Percentiles rank a stretch among this genome's conserved stretches.
Conservation (phyloP, 768 basidiomycete species). For the Macrocybe gigantea region DNA sequence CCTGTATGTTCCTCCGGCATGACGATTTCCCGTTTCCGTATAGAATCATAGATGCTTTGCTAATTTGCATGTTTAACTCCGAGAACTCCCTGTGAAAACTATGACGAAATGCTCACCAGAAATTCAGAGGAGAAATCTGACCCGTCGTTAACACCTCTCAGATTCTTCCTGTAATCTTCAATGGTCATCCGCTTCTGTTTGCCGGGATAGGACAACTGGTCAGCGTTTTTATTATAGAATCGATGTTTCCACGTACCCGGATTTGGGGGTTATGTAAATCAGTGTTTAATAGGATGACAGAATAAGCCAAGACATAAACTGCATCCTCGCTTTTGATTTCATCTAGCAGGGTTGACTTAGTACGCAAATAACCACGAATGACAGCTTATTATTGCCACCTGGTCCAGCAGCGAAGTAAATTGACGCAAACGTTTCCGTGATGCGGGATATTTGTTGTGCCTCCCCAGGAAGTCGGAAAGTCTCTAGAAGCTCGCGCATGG, state of each 20-base stretch:
- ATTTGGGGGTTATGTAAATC: conserved; percentile 95
- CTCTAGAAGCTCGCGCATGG: conserved; percentile 92
- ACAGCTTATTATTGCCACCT: conserved; percentile 35
- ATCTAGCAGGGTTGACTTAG: conserved; percentile 33
- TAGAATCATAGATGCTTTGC: conserved; percentile 91
- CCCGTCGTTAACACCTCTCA: conserved; percentile 88
- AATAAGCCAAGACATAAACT: conserved; percentile 89
- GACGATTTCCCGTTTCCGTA: conserved; percentile 89
- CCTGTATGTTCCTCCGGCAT: conserved; percentile 98
- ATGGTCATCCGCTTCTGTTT: conserved; percentile 91
- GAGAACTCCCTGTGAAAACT: neutral
- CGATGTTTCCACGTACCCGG: conserved; percentile 42
- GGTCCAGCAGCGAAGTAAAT: conserved; percentile 84
- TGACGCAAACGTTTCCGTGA: conserved; percentile 92
- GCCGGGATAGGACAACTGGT: neutral
- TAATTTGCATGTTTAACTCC: conserved; percentile 19
- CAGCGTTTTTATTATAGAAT: neutral
- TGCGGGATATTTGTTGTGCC: conserved; percentile 86
- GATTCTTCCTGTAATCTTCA: conserved; percentile 89
- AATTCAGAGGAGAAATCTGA: conserved; percentile 81
- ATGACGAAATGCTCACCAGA: conserved; percentile 45
- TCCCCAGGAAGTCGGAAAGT: conserved; percentile 94
- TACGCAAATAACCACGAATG: conserved; percentile 2
- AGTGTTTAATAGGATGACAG: conserved; percentile 97
- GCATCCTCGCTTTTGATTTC: conserved; percentile 91